Evolutionary conservation across 2,329 filamentous ascomycete genomes (phyloP).

Genomic region (Xylaria sp.): DNA sequence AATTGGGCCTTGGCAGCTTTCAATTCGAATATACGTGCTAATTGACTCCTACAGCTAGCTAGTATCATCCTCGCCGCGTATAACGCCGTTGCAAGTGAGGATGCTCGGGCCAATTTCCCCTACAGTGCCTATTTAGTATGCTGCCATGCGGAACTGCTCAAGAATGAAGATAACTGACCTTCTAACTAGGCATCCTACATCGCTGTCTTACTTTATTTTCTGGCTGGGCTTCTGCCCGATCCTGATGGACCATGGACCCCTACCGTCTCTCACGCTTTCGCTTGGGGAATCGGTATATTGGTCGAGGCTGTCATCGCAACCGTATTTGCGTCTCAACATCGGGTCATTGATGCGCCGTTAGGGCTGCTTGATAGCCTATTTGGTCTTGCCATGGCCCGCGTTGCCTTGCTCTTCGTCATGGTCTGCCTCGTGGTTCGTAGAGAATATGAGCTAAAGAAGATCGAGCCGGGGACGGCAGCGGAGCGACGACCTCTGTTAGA

Average conservation of each 20-base stretch:
- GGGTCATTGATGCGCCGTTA: constrained; percentile 46
- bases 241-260: constrained; percentile 59
- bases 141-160: not conserved
- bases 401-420: constrained; percentile 53
- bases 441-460: constrained; percentile 49
- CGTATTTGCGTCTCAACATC: constrained; percentile 49
- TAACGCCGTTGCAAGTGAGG: constrained; percentile 49
- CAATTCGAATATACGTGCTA: not conserved
- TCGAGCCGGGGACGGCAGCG: constrained; percentile 49
- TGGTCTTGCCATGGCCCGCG: constrained; percentile 49
- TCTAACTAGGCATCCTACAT: constrained; percentile 52
- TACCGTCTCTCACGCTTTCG: constrained; percentile 51
- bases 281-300: constrained; percentile 53
- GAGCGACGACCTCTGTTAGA: constrained; percentile 55
- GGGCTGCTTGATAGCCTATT: constrained; percentile 50
- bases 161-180: constrained; percentile 28
- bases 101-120: constrained; percentile 50
- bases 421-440: constrained; percentile 47
- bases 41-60: constrained; percentile 43
- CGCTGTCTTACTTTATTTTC: constrained; percentile 56
- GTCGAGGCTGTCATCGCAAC: constrained; percentile 53
- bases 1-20: not conserved
- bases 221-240: constrained; percentile 56
- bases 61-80: constrained; percentile 50
- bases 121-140: constrained; percentile 56